Evolutionary conservation across 345 rosid genomes (phyloP).

Genomic region (Limnanthes douglasii): DNA sequence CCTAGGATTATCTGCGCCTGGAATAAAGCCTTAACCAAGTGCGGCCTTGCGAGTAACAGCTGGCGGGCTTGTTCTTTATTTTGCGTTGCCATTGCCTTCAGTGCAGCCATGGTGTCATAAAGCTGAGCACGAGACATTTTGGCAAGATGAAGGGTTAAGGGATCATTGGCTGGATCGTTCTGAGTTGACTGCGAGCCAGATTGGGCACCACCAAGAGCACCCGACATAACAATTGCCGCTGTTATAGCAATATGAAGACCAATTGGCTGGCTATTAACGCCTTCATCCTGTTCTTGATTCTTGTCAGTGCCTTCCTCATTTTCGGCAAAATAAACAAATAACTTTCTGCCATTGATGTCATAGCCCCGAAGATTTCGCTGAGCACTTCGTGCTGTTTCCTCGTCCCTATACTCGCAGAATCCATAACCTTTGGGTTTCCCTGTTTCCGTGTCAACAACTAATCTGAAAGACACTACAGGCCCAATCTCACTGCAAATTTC

Average conservation of each 20-base stretch:
- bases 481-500: slow-evolving; percentile 97
- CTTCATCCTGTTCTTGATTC: slow-evolving; percentile 65
- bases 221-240: slow-evolving; percentile 68
- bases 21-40: slow-evolving; percentile 71
- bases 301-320: slow-evolving; percentile 85
- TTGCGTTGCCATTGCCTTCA: slow-evolving; percentile 80
- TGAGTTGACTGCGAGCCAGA: slow-evolving; percentile 33
- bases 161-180: slow-evolving; percentile 51
- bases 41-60: slow-evolving; percentile 62
- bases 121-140: slow-evolving; percentile 82
- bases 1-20: too few relatives aligned
- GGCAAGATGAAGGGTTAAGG: slow-evolving; percentile 81
- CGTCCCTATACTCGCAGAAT: slow-evolving; percentile 97
- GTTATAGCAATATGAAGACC: slow-evolving; percentile 68
- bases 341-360: slow-evolving; percentile 84
- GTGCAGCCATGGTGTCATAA: slow-evolving; percentile 50
- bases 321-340: slow-evolving; percentile 97
- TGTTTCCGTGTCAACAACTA: slow-evolving; percentile 90
- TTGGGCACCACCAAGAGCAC: slow-evolving; percentile 69
- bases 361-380: slow-evolving; percentile 97
- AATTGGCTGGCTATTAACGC: slow-evolving; percentile 53
- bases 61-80: slow-evolving; percentile 62
- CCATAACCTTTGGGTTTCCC: slow-evolving; percentile 99
- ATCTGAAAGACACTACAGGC: slow-evolving; percentile 90
- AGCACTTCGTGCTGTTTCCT: slow-evolving; percentile 95